Percentiles rank a stretch among this genome's conserved stretches.
phyloP scores from a whole-genome alignment of 2,329 filamentous ascomycete genomes.

The Alternaria hordeiaustralica region DNA sequence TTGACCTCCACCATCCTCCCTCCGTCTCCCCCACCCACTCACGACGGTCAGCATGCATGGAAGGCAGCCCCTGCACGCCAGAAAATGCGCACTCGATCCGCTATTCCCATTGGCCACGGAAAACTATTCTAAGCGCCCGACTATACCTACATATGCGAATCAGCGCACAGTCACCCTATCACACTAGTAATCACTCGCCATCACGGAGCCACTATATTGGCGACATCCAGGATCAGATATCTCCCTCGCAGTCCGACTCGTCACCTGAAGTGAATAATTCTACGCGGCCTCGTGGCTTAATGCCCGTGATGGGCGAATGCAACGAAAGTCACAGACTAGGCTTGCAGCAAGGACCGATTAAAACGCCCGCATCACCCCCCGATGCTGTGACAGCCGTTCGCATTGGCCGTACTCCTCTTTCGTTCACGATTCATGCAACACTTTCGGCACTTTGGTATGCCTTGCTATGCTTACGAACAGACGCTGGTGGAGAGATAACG shows the following conservation, averaged over 20 bases:
- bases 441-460: constrained; percentile 4
- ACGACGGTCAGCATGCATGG: constrained; percentile 30
- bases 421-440: constrained; percentile 9
- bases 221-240: neutral
- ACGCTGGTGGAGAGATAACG: neutral
- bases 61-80: constrained; percentile 16
- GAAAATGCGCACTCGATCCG: constrained; percentile 6
- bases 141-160: constrained; percentile 7
- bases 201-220: constrained; percentile 2
- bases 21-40: too few species aligned
- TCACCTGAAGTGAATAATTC: constrained; percentile 1
- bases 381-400: constrained; percentile 9
- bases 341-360: constrained; percentile 13
- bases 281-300: constrained; percentile 16
- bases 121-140: constrained; percentile 21
- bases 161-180: constrained; percentile 15
- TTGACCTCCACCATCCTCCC: too few species aligned
- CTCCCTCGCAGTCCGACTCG: neutral
- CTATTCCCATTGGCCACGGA: constrained; percentile 13
- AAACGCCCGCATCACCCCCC: constrained; percentile 17
- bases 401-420: constrained; percentile 14
- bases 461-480: neutral
- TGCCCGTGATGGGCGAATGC: constrained; percentile 5
- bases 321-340: constrained; percentile 12
- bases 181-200: constrained; percentile 8